Conservation (phyloP, 139 green algal genomes). For the Asterochloris erici region DNA sequence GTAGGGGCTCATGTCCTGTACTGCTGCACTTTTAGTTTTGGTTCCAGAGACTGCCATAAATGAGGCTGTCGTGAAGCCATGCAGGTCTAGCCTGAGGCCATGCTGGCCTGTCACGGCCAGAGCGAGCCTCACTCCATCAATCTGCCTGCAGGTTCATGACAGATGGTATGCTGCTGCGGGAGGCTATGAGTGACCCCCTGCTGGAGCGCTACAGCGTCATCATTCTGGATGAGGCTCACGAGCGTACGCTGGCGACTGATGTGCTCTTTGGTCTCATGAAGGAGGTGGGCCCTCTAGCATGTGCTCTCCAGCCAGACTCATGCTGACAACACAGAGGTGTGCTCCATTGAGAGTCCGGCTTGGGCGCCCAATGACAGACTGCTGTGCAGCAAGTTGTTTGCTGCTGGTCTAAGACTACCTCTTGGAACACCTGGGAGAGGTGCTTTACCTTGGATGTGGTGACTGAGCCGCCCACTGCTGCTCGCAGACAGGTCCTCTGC, state of each 20-base stretch:
- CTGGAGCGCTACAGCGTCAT: constrained; percentile 80
- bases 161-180: constrained; percentile 96
- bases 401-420: neutral
- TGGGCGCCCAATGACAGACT: too few species aligned
- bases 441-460: too few species aligned
- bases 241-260: constrained; percentile 83
- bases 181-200: constrained; percentile 85
- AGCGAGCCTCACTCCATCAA: too few species aligned
- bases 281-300: constrained; percentile 35
- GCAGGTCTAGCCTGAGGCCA: neutral
- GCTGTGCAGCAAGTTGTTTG: neutral
- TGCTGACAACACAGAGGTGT: neutral
- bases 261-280: constrained; percentile 89
- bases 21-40: neutral
- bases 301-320: neutral
- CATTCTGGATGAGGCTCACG: constrained; percentile 87
- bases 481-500: too few species aligned
- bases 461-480: too few species aligned
- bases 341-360: neutral
- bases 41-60: neutral
- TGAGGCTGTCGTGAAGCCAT: neutral
- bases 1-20: neutral
- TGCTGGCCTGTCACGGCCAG: neutral
- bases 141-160: constrained; percentile 79
- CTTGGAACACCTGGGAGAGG: too few species aligned